Conservation (phyloP, 148 eudicot genomes). For the Cornus controversa region DNA sequence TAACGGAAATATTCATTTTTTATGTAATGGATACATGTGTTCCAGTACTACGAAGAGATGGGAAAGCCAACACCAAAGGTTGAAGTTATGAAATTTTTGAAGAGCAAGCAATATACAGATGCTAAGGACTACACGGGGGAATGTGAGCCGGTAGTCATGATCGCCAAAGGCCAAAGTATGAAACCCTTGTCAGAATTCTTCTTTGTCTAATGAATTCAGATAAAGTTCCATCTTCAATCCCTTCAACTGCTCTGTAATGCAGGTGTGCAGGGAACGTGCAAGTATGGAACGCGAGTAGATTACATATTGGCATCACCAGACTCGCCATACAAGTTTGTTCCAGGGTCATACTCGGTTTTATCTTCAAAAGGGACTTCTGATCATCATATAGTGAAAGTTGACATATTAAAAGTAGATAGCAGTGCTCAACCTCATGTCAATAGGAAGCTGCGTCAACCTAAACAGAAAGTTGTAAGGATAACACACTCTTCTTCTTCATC, state of each 20-base stretch:
- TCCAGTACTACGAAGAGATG: slow-evolving; percentile 84
- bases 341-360: slow-evolving; percentile 83
- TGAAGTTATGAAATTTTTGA: slow-evolving; percentile 76
- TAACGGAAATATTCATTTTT: background rate
- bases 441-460: slow-evolving; percentile 37
- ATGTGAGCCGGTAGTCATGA: slow-evolving; percentile 90
- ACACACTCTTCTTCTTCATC: slow-evolving; percentile 44
- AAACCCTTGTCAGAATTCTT: background rate
- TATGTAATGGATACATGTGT: background rate
- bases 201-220: no score
- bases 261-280: slow-evolving; percentile 97
- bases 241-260: background rate
- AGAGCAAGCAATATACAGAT: slow-evolving; percentile 65
- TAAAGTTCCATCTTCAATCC: background rate
- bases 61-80: slow-evolving; percentile 89
- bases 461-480: slow-evolving; percentile 51
- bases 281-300: slow-evolving; percentile 87
- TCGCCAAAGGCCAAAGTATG: slow-evolving; percentile 95
- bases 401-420: slow-evolving; percentile 40
- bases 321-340: slow-evolving; percentile 69
- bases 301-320: slow-evolving; percentile 68
- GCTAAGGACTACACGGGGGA: slow-evolving; percentile 91
- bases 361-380: slow-evolving; percentile 96
- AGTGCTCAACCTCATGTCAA: slow-evolving; percentile 31
- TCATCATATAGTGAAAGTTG: slow-evolving; percentile 91